Conservation (phyloP, 306 rosid species). For the Vigna angularis region DNA sequence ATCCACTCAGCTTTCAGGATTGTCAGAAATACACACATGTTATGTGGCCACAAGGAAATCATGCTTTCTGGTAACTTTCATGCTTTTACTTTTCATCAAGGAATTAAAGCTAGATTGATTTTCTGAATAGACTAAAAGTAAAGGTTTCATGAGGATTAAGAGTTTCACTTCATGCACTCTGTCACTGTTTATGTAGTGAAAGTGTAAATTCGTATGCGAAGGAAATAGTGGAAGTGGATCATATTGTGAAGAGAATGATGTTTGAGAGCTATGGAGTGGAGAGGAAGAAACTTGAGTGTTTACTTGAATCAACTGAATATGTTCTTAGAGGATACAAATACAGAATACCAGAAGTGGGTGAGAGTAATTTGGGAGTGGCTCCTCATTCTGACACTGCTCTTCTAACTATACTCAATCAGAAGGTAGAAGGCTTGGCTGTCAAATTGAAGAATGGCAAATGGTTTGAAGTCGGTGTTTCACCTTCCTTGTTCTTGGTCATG, state of each 20-base stretch:
- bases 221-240: slow-evolving; percentile 25
- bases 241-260: slow-evolving; percentile 36
- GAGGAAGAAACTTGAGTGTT: slow-evolving; percentile 12
- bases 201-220: slow-evolving; percentile 36
- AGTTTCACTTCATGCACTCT: no score
- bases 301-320: slow-evolving; percentile 38
- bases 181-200: slow-evolving; percentile 2
- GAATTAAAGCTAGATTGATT: not conserved
- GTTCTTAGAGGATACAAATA: slow-evolving; percentile 38
- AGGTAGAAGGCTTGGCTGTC: slow-evolving; percentile 37
- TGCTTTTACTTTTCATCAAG: not conserved
- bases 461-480: slow-evolving; percentile 37
- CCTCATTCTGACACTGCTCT: slow-evolving; percentile 46
- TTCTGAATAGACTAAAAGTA: not conserved
- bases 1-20: slow-evolving; percentile 19
- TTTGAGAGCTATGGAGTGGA: slow-evolving; percentile 43
- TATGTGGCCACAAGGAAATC: slow-evolving; percentile 47
- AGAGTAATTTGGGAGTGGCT: slow-evolving; percentile 34
- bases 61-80: slow-evolving; percentile 34
- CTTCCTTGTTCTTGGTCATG: slow-evolving; percentile 39
- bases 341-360: slow-evolving; percentile 34
- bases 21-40: slow-evolving; percentile 20
- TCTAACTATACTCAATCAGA: slow-evolving; percentile 44
- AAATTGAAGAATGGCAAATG: slow-evolving; percentile 42
- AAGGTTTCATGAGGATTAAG: no score